Base-by-base conservation (phyloP, 345 rosid genomes). In the Dipteronia sinensis region DNA sequence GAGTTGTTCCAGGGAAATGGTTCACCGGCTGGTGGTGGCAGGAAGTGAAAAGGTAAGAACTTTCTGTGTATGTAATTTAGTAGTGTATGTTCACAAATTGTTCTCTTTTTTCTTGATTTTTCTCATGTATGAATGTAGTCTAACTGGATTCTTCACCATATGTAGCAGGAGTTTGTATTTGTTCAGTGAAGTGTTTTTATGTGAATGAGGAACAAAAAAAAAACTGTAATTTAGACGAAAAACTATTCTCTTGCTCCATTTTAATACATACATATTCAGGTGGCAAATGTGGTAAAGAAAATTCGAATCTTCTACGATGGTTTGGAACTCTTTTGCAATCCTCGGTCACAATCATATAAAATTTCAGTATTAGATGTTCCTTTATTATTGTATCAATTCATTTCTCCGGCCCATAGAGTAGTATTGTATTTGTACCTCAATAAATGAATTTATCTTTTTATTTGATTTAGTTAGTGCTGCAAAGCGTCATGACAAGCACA, bases 1-100 rank as follows among this genome's bases (percentile, higher is more conserved):
- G 89, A 85, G 68, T 79, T 91, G 80, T 93, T 90, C 72, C 89
- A 84, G 82, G 91, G 95, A 47, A 80, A 79, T 31, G 74, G 64
- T 53, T 82, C 85, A 13, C 76, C 75, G n/a, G 67, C 87, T 31
- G 88, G 84, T 55, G 78, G 87, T 47, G 79, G 87, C 78, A 87
- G 86, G 85, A 88, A 88, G 81, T 90, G 87, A 90, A 7, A 63
- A 73, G 83, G 84, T 82, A 75, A 84, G 77, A 66, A 22, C 55
- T 67, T 22, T 76, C 5, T 56, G 47, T 76, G 15, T 16, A 55
- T 76, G 64, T 23, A 20, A 40, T 66, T 34, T 25, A 59, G 51
- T 53, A 67, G 63, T 29, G 65, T 77, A 78, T 69, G 65, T 69
- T 83, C 38, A 81, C 61, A 46, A 77, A 72, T 77, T 78, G 74